Conservation (phyloP, 2,329 filamentous ascomycete genomes). For the Botrytis tulipae region DNA sequence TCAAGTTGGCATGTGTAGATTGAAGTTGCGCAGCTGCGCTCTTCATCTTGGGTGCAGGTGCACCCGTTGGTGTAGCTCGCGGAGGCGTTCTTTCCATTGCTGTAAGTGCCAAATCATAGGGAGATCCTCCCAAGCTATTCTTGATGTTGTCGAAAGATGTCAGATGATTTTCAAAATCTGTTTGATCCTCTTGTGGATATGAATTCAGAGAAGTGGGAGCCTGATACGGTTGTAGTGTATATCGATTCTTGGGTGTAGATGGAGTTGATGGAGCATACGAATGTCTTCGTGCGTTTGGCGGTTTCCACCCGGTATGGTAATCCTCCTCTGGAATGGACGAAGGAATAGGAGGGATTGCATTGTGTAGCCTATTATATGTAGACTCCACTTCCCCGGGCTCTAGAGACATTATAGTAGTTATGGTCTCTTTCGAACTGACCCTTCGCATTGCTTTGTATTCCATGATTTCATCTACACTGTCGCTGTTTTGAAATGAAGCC, state of each 20-base stretch:
- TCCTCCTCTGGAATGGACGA: conserved; percentile 24
- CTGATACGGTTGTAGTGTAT: conserved; percentile 10
- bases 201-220: background rate
- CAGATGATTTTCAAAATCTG: conserved; percentile 33
- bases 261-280: conserved; percentile 6
- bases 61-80: conserved; percentile 1
- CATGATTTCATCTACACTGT: conserved; percentile 28
- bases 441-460: conserved; percentile 30
- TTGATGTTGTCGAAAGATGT: conserved; percentile 30
- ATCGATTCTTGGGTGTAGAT: conserved; percentile 1
- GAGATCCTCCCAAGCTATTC: conserved; percentile 29
- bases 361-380: conserved; percentile 29
- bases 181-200: conserved; percentile 19
- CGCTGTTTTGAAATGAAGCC: conserved; percentile 26
- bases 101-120: conserved; percentile 30
- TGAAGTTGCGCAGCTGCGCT: conserved; percentile 28
- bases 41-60: conserved; percentile 22
- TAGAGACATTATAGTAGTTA: conserved; percentile 35
- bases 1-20: conserved; percentile 16
- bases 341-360: conserved; percentile 30
- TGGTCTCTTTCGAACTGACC: conserved; percentile 33
- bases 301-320: conserved; percentile 13
- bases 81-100: conserved; percentile 5
- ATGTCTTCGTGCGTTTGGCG: conserved; percentile 10
- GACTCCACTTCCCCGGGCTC: conserved; percentile 34